A percentile compares a stretch with the other conserved stretches of the same genome.
Evolutionary conservation across 2,329 filamentous ascomycete species (phyloP).

Genomic region (Fusarium haematococcum): DNA sequence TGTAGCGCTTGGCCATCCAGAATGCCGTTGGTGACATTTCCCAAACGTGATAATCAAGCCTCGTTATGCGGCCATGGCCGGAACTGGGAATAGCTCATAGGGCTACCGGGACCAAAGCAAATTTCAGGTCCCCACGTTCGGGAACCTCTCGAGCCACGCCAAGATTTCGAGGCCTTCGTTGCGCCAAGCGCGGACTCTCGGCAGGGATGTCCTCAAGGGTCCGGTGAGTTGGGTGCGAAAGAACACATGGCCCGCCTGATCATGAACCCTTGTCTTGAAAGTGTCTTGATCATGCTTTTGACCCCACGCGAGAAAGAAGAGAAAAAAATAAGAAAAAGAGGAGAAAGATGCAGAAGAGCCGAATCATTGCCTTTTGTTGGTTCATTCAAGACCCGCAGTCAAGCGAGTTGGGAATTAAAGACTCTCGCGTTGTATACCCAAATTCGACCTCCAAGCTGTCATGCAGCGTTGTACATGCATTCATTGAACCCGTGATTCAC

Average conservation of each 20-base stretch:
- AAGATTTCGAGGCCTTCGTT: constrained; percentile 8
- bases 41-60: constrained; percentile 27
- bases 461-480: background rate
- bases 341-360: background rate
- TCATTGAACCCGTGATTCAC: background rate
- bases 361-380: background rate
- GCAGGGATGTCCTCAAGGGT: constrained; percentile 17
- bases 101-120: constrained; percentile 7
- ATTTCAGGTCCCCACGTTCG: background rate
- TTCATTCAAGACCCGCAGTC: background rate
- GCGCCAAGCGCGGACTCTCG: constrained; percentile 24
- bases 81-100: constrained; percentile 24
- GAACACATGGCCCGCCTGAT: constrained; percentile 10
- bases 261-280: constrained; percentile 13
- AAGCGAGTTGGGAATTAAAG: background rate
- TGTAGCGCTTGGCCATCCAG: constrained; percentile 19
- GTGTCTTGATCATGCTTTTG: constrained; percentile 5
- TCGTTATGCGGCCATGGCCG: constrained; percentile 25
- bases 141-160: constrained; percentile 9
- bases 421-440: background rate
- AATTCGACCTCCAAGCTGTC: background rate
- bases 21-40: constrained; percentile 4
- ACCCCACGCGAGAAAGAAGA: background rate
- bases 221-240: constrained; percentile 11
- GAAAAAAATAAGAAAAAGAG: background rate